A percentile compares a stretch with the other conserved stretches of the same genome.
Conservation (phyloP, 2,329 filamentous ascomycete genomes). For the Pestalotiopsis sp. region DNA sequence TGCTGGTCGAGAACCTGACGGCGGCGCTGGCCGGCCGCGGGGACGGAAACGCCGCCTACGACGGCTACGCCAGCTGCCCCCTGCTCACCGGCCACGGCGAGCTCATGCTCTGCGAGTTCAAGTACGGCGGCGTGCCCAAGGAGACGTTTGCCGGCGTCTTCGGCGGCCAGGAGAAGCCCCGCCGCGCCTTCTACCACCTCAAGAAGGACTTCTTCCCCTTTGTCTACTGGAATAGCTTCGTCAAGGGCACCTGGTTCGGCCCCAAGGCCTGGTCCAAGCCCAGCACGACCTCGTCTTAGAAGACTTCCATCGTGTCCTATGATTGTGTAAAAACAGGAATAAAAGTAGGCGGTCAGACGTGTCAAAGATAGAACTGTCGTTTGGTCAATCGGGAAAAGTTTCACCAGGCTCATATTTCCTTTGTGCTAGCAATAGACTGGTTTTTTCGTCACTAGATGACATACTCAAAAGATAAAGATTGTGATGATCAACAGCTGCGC, state of each 20-base stretch:
- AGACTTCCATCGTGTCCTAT: background rate
- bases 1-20: conserved; percentile 45
- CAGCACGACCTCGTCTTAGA: background rate
- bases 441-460: background rate
- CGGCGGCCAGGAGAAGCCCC: conserved; percentile 42
- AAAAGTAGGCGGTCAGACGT: background rate
- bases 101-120: conserved; percentile 51
- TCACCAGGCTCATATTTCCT: background rate
- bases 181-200: conserved; percentile 41
- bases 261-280: conserved; percentile 16
- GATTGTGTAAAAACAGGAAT: background rate
- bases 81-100: conserved; percentile 45
- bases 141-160: conserved; percentile 42
- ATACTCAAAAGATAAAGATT: background rate
- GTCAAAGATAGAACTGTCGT: background rate
- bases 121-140: conserved; percentile 47
- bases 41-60: conserved; percentile 35
- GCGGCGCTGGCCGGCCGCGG: conserved; percentile 34
- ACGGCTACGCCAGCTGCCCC: conserved; percentile 49
- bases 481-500: no score
- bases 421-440: background rate
- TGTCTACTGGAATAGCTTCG: conserved; percentile 31
- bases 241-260: conserved; percentile 29
- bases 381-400: background rate
- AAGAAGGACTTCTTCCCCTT: conserved; percentile 47